Evolutionary conservation across 2,329 filamentous ascomycete species (phyloP), one percentile per base, ranked within the genome.

Genomic region (Trichoderma atroviride): DNA sequence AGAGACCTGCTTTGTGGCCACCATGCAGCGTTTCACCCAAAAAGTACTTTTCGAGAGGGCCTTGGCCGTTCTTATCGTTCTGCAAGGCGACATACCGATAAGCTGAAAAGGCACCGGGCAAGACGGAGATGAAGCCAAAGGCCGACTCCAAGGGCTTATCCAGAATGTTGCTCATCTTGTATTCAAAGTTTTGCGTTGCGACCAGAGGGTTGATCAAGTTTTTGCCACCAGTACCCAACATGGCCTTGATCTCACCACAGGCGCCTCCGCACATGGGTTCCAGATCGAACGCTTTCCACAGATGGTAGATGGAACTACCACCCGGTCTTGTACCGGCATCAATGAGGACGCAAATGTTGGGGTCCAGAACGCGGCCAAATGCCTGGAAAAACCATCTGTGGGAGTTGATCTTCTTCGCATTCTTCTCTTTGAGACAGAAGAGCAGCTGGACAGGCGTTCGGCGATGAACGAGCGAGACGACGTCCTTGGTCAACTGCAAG

Each of bases 401-500:
- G 0, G 96, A 98, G 79, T 99, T 99, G 87, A 99, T 99, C 86
- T 99, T 99, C 85, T 99, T 99, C 83, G 97, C 94, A 79, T 99
- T 99, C 88, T 97, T 98, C 79, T 99, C 96, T 84, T 99, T 99
- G 71, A 99, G 81, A 79, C 96, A 99, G 84, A 99, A 99, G 5
- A 99, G 88, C 84, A 99, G 91, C 82, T 99, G 96, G 2, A 99
- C 92, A 0, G 96, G 95, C 71, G 96, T 94, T 71, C 92, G 91
- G 76, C 94, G 93, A 58, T 91, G 91, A 72, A 96, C 92, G 61
- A 98, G 85, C 59, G 90, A 87, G 10, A 98, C 95, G 53, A 97
- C 88, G 70, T 92, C 91, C 74, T 95, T 96, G 83, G 97, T 97
- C 78, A 98, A 89, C 76, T 93, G 89, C 76, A 98, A 84, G 40